These are phyloP conservation scores for Aquanectria penicillioides DNA, from an alignment of 2,329 filamentous ascomycete species.

Conservation along the genomic window DNA sequence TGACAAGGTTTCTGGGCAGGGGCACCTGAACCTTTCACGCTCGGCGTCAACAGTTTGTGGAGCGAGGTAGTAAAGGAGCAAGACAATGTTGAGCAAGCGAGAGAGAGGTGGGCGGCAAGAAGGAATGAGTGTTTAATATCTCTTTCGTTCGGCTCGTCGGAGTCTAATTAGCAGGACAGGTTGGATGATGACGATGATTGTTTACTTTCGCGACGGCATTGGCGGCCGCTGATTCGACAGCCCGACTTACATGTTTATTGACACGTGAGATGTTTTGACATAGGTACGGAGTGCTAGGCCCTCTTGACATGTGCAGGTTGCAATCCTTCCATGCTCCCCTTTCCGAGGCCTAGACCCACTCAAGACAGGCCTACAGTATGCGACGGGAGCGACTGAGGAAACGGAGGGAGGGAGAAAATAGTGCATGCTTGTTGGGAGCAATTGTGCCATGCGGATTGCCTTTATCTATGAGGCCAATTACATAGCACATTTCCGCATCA, in stretches of 20 bases:
- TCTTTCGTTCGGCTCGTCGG: background rate
- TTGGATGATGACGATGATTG: constrained; percentile 10
- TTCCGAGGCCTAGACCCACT: constrained; percentile 4
- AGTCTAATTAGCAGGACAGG: background rate
- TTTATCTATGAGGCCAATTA: constrained; percentile 27
- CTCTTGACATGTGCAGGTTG: background rate
- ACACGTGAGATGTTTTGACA: constrained; percentile 3
- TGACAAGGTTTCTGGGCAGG: constrained; percentile 3
- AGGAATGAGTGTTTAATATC: constrained; percentile 15
- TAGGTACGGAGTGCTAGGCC: constrained; percentile 1
- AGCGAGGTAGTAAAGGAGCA: constrained; percentile 10
- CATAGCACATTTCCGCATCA: constrained; percentile 21
- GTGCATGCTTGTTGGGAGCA: constrained; percentile 3
- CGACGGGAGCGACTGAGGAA: background rate
- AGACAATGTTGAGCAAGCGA: constrained; percentile 8
- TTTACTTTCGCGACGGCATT: constrained; percentile 3
- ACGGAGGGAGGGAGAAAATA: background rate
- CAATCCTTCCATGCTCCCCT: background rate
- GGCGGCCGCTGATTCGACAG: constrained; percentile 11
- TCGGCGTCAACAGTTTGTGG: constrained; percentile 2
- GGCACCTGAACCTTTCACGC: background rate
- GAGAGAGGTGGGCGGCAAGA: background rate
- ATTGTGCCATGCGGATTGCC: constrained; percentile 26
- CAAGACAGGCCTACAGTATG: background rate
- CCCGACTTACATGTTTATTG: constrained; percentile 3